phyloP scores from a whole-genome alignment of 169 alveolate genomes.

The Eimeria zaria region DNA sequence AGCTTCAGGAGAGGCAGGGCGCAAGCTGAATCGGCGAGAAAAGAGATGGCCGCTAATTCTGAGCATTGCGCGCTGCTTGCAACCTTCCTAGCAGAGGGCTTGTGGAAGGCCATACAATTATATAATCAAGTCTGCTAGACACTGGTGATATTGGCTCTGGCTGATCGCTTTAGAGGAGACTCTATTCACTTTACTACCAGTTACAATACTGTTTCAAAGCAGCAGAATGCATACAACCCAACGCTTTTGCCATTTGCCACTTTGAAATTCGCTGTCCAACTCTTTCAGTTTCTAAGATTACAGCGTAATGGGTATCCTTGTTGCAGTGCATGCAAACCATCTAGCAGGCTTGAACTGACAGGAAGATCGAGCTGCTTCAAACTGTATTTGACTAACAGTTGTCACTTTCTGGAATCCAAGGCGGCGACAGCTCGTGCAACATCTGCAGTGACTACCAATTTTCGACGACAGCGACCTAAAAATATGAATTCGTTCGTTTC shows the following conservation, averaged over 20 bases:
- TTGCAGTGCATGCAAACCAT: neutral
- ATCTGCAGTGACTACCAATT: conserved; percentile 75
- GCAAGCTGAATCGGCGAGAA: neutral
- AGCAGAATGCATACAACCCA: neutral
- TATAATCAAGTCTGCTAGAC: neutral
- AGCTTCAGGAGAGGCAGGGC: neutral
- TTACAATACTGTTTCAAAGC: neutral
- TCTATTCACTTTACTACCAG: no score
- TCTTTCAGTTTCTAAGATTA: neutral
- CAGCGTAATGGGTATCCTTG: neutral
- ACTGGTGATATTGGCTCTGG: neutral
- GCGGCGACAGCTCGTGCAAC: conserved; percentile 2
- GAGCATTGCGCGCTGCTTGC: neutral
- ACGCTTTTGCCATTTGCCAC: neutral
- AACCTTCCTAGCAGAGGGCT: neutral
- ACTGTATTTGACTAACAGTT: neutral
- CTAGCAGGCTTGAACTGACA: neutral
- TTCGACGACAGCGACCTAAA: conserved; percentile 72
- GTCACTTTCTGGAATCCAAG: neutral
- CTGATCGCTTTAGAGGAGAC: no score
- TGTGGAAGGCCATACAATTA: neutral
- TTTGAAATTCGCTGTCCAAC: neutral
- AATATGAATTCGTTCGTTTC: conserved; percentile 76
- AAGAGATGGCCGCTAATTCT: neutral
- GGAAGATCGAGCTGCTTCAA: neutral